Percentiles rank a stretch among this genome's conserved stretches.
phyloP scores from a whole-genome alignment of 176 grass and related monocot species.

The Eleusine coracana region DNA sequence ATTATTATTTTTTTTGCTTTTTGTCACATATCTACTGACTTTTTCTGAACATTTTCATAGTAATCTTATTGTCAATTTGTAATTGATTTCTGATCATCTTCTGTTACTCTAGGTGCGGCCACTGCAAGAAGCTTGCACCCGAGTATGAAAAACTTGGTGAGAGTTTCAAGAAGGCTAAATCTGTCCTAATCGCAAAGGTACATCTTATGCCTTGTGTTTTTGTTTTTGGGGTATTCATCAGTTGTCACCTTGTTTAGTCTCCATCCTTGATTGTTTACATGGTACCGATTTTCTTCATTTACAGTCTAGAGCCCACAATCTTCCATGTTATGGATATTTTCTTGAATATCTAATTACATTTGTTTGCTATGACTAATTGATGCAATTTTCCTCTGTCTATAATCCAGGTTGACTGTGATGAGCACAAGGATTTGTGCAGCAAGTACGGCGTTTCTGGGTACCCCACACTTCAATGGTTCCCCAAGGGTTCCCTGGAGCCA shows the following conservation, averaged over 20 bases:
- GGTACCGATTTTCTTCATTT: not conserved
- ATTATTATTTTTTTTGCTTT: not conserved
- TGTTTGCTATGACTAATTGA: not conserved
- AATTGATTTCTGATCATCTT: not conserved
- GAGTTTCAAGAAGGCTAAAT: constrained; percentile 96
- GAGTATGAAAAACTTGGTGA: constrained; percentile 90
- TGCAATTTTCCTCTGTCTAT: constrained; percentile 27
- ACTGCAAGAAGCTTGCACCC: constrained; percentile 99
- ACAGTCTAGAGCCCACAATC: not conserved
- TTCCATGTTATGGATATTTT: not conserved
- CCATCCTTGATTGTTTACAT: not conserved
- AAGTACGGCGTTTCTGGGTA: constrained; percentile 97
- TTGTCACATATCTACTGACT: not conserved
- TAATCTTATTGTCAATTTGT: not conserved
- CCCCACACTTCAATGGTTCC: constrained; percentile 97
- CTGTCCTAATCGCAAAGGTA: constrained; percentile 91
- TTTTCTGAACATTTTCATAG: not conserved
- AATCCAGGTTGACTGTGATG: constrained; percentile 92
- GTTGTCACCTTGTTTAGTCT: not conserved
- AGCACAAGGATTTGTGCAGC: constrained; percentile 92
- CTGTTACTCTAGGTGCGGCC: constrained; percentile 77
- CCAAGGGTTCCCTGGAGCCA: constrained; percentile 92
- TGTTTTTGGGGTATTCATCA: not conserved
- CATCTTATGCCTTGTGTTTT: not conserved
- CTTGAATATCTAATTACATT: not conserved